Evolutionary conservation across 228 moss, liverwort and hornwort genomes (phyloP).

Genomic region (Sphagnum magellanicum): DNA sequence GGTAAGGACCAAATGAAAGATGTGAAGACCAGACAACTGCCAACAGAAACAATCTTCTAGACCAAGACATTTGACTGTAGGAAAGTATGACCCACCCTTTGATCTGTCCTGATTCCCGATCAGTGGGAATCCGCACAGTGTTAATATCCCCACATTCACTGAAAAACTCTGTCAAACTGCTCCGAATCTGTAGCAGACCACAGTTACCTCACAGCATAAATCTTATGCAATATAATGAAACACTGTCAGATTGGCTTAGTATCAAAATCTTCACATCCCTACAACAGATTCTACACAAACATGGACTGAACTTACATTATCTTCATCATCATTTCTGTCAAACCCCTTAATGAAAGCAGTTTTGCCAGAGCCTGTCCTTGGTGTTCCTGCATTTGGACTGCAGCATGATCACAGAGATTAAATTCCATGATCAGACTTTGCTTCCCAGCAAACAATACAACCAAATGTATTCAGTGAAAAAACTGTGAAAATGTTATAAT

Average conservation of each 20-base stretch:
- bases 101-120: conserved; percentile 75
- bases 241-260: neutral
- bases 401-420: neutral
- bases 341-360: conserved; percentile 83
- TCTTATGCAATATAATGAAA: neutral
- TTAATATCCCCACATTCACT: conserved; percentile 54
- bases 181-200: conserved; percentile 52
- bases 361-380: conserved; percentile 50
- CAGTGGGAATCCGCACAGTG: conserved; percentile 78
- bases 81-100: conserved; percentile 54
- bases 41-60: neutral
- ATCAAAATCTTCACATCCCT: neutral
- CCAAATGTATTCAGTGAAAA: neutral
- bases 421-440: too few species aligned
- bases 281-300: neutral
- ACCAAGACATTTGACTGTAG: neutral
- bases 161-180: conserved; percentile 66
- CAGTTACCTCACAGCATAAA: too few species aligned
- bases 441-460: neutral
- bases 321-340: conserved; percentile 81
- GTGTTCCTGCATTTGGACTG: conserved; percentile 77
- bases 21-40: neutral
- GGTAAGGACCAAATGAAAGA: too few species aligned
- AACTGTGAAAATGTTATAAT: too few species aligned
- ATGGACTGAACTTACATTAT: conserved; percentile 29